A percentile compares a stretch with the other conserved stretches of the same genome.
Conservation (phyloP, 176 grass and related monocot species). For the Olyra latifolia region DNA sequence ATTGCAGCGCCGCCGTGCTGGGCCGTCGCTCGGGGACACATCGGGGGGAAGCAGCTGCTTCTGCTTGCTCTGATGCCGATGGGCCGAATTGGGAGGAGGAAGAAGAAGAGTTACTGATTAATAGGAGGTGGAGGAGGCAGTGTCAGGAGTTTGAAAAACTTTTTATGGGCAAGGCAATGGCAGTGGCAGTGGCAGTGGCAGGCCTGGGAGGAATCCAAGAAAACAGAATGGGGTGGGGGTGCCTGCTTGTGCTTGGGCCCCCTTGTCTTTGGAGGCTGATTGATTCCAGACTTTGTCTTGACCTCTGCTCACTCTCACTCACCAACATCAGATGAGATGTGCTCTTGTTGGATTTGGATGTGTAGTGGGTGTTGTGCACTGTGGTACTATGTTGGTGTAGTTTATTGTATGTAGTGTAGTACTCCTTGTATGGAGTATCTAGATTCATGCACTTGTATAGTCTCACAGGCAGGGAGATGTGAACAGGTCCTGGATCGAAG, state of each 20-base stretch:
- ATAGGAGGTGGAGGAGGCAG: background rate
- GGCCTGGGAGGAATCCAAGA: slow-evolving; percentile 55
- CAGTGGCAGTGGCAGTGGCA: slow-evolving; percentile 36
- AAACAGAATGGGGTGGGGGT: slow-evolving; percentile 45
- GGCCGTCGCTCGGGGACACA: slow-evolving; percentile 46
- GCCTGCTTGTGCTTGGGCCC: slow-evolving; percentile 19
- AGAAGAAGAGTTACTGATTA: slow-evolving; percentile 19
- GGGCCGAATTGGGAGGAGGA: background rate
- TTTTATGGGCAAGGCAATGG: slow-evolving; percentile 48
- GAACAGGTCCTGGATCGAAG: background rate
- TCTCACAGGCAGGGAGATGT: background rate
- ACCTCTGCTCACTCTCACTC: slow-evolving; percentile 22
- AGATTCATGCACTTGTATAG: slow-evolving; percentile 10
- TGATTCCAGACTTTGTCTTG: slow-evolving; percentile 43
- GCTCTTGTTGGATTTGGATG: slow-evolving; percentile 9
- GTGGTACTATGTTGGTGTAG: background rate
- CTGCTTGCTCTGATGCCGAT: slow-evolving; percentile 19
- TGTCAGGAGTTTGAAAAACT: slow-evolving; percentile 43
- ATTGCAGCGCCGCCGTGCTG: slow-evolving; percentile 38
- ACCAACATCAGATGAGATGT: background rate
- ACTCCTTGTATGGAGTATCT: background rate
- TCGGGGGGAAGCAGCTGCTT: slow-evolving; percentile 15
- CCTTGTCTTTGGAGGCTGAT: slow-evolving; percentile 40
- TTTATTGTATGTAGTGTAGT: background rate
- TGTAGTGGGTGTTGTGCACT: background rate